A percentile compares a stretch with the other conserved stretches of the same genome.
These are phyloP conservation scores for Primulina tabacum DNA, from an alignment of 257 asterid species.

Conservation along the genomic window DNA sequence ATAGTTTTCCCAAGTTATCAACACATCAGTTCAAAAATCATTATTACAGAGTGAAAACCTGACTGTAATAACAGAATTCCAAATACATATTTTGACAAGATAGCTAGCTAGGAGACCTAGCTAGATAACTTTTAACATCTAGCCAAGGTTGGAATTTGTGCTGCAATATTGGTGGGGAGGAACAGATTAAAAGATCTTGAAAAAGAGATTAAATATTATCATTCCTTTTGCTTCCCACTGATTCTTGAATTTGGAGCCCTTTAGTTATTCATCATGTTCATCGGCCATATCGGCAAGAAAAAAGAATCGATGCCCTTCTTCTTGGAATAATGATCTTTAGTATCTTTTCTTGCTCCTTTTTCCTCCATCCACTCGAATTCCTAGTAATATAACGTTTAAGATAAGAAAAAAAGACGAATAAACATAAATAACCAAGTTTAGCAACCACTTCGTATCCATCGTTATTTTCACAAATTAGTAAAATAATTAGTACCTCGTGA, in stretches of 20 bases:
- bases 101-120: not conserved
- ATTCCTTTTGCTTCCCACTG: not conserved
- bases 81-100: not conserved
- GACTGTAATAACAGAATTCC: constrained; percentile 29
- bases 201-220: constrained; percentile 8
- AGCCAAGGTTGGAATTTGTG: constrained; percentile 20
- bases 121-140: not conserved
- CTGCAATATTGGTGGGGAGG: constrained; percentile 17
- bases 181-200: constrained; percentile 30
- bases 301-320: not conserved
- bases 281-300: not conserved
- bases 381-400: not conserved
- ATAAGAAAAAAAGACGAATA: not conserved
- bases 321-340: not conserved
- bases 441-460: no score
- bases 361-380: not conserved
- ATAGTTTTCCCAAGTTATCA: no score
- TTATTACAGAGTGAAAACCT: constrained; percentile 7
- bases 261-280: constrained; percentile 20
- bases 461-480: no score
- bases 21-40: not conserved
- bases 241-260: constrained; percentile 12
- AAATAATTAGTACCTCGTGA: constrained; percentile 23
- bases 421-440: not conserved
- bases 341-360: not conserved